Percentiles rank a stretch among this genome's conserved stretches.
Conservation (phyloP, 2,329 filamentous ascomycete species). For the Penicillium crustosum region DNA sequence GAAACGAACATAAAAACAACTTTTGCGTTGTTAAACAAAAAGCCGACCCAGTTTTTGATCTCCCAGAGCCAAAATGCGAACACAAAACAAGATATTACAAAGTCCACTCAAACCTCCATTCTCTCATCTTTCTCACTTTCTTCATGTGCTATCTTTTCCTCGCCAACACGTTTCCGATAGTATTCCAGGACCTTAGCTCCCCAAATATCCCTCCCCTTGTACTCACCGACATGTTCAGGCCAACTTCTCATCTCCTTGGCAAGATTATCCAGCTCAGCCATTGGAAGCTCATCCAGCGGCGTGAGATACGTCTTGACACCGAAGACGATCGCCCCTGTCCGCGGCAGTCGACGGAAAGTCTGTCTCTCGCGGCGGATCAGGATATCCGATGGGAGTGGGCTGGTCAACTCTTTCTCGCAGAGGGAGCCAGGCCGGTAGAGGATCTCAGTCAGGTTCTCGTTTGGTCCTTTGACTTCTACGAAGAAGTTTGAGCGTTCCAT, state of each 20-base stretch:
- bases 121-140: constrained; percentile 11
- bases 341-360: constrained; percentile 50
- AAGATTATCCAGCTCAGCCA: constrained; percentile 44
- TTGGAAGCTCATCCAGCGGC: constrained; percentile 41
- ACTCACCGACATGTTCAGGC: constrained; percentile 46
- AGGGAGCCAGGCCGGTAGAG: constrained; percentile 48
- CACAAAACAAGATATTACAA: not conserved
- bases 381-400: constrained; percentile 42
- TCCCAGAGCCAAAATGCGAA: constrained; percentile 6
- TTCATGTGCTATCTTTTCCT: not conserved
- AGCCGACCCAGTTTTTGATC: constrained; percentile 13
- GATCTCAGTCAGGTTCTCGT: constrained; percentile 40
- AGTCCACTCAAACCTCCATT: constrained; percentile 8
- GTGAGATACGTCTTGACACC: constrained; percentile 51
- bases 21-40: constrained; percentile 9
- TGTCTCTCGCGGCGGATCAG: constrained; percentile 52
- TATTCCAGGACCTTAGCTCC: constrained; percentile 41
- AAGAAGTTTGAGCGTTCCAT: constrained; percentile 55
- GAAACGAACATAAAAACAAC: constrained; percentile 5
- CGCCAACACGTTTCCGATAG: constrained; percentile 29
- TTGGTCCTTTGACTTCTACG: constrained; percentile 47
- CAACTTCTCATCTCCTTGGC: constrained; percentile 47
- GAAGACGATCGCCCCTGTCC: constrained; percentile 49
- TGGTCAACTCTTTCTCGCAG: constrained; percentile 37
- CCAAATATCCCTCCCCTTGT: constrained; percentile 49